Conservation (phyloP, 371 early-diverging fungal species). For the Rhizomucor pusillus region DNA sequence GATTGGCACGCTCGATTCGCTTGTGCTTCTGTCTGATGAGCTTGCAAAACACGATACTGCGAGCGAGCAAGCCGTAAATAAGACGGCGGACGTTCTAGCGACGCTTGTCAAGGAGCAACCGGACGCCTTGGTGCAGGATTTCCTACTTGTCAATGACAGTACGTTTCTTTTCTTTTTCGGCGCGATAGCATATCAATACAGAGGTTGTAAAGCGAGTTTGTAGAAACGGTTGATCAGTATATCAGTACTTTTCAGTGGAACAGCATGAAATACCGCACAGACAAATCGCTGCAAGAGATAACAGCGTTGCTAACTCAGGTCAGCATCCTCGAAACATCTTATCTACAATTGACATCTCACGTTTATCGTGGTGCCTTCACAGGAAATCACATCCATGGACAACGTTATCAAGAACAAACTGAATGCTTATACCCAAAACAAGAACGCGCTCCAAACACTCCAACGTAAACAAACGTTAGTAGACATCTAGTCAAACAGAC, state of each 20-base stretch:
- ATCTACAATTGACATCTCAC: neutral
- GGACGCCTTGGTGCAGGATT: slow-evolving; percentile 50
- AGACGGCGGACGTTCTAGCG: slow-evolving; percentile 78
- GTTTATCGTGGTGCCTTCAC: slow-evolving; percentile 5
- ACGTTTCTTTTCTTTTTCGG: no score
- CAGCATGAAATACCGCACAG: slow-evolving; percentile 92
- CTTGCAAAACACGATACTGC: slow-evolving; percentile 78
- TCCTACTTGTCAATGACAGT: slow-evolving; percentile 83
- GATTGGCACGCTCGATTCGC: slow-evolving; percentile 92
- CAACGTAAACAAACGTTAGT: slow-evolving; percentile 78
- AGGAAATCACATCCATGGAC: slow-evolving; percentile 87
- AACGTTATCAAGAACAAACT: slow-evolving; percentile 81
- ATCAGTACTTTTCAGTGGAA: slow-evolving; percentile 90
- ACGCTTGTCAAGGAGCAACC: slow-evolving; percentile 55
- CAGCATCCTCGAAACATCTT: no score
- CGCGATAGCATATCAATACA: no score
- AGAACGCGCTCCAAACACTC: slow-evolving; percentile 71
- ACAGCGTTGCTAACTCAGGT: slow-evolving; percentile 63
- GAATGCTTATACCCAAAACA: slow-evolving; percentile 78
- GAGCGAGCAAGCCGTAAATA: slow-evolving; percentile 71
- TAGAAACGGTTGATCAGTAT: slow-evolving; percentile 81
- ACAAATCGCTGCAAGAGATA: slow-evolving; percentile 86
- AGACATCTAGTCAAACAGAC: no score
- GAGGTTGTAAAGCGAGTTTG: neutral
- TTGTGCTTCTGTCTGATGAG: slow-evolving; percentile 90